A percentile compares a stretch with the other conserved stretches of the same genome.
Evolutionary conservation across 768 basidiomycete genomes (phyloP).

Genomic region (Russula dissimulans): DNA sequence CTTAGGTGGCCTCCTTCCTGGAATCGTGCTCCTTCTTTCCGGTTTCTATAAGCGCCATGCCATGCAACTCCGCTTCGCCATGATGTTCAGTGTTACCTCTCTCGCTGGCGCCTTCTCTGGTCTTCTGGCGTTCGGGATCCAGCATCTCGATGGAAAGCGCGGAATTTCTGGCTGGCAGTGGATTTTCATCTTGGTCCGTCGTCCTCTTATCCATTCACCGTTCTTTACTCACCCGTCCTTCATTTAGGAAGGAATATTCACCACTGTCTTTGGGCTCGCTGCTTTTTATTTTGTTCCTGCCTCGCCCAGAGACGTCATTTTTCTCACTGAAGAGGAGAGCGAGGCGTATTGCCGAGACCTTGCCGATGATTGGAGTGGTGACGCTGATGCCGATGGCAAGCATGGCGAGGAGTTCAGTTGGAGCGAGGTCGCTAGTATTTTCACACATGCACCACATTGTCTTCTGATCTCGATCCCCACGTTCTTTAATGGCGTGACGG

Average conservation of each 20-base stretch:
- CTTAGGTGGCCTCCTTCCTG: constrained; percentile 38
- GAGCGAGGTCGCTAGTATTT: constrained; percentile 42
- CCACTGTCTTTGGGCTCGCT: constrained; percentile 43
- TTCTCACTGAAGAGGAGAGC: constrained; percentile 46
- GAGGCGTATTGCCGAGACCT: constrained; percentile 30
- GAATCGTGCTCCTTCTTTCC: constrained; percentile 23
- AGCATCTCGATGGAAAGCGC: constrained; percentile 45
- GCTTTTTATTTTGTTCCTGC: constrained; percentile 43
- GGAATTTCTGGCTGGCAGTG: constrained; percentile 55
- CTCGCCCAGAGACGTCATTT: constrained; percentile 36
- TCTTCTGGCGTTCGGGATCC: constrained; percentile 50
- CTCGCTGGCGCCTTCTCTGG: constrained; percentile 57
- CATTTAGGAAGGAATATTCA: constrained; percentile 50
- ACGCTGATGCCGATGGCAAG: constrained; percentile 33
- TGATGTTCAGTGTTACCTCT: constrained; percentile 38
- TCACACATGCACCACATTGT: constrained; percentile 42
- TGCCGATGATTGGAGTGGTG: constrained; percentile 23
- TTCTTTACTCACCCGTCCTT: background rate
- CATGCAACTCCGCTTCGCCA: constrained; percentile 29
- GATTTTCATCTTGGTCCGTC: constrained; percentile 50
- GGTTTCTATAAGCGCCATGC: constrained; percentile 25
- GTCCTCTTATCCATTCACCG: background rate
- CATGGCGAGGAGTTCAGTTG: constrained; percentile 43
- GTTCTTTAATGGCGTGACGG: constrained; percentile 47
- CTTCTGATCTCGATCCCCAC: constrained; percentile 41